Conservation (phyloP, 768 basidiomycete genomes). For the Serendipita sp. region DNA sequence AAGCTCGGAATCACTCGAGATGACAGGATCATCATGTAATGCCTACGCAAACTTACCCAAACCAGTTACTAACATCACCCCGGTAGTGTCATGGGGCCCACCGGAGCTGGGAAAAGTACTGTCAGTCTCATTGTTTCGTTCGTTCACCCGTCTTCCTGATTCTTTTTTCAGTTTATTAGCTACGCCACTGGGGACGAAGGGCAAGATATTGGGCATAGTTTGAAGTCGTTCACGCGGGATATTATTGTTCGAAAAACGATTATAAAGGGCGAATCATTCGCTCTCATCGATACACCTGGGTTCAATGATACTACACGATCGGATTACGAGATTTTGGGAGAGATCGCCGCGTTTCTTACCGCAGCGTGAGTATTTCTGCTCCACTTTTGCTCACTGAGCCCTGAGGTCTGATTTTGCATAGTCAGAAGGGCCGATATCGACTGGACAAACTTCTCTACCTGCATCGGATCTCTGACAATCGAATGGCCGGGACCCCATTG, state of each 20-base stretch:
- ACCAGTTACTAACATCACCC: neutral
- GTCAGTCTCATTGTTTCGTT: neutral
- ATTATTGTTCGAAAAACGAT: neutral
- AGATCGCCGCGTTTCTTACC: conserved; percentile 10
- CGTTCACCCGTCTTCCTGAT: neutral
- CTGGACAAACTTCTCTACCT: conserved; percentile 25
- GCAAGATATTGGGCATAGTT: neutral
- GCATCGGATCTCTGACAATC: conserved; percentile 26
- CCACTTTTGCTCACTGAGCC: neutral
- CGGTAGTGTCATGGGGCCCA: neutral
- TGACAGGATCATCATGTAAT: neutral
- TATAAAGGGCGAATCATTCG: conserved; percentile 4
- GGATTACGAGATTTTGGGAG: conserved; percentile 15
- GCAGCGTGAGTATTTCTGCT: conserved; percentile 5
- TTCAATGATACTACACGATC: conserved; percentile 16
- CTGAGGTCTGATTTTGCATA: conserved; percentile 6
- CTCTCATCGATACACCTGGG: conserved; percentile 16
- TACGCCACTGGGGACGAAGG: neutral
- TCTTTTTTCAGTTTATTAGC: neutral
- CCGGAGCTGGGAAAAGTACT: neutral
- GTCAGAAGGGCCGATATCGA: conserved; percentile 16
- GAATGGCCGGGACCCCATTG: conserved; percentile 22
- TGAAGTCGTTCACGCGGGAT: neutral
- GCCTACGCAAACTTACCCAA: no score
- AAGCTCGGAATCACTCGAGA: neutral